Evolutionary conservation across 352 stramenopile genomes (phyloP).

Genomic region (Phytophthora hybrid): DNA sequence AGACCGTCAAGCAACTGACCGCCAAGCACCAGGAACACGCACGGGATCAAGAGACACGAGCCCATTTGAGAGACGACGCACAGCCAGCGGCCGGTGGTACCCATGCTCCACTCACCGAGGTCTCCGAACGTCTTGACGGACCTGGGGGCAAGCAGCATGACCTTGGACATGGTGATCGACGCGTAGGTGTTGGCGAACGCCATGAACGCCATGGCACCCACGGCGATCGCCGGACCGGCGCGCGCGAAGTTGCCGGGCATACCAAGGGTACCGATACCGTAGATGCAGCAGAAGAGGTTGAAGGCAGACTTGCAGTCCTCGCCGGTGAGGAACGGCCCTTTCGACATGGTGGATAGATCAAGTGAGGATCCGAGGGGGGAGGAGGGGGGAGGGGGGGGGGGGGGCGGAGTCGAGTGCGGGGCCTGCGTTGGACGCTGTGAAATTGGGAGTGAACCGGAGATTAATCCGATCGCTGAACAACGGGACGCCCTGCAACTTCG

Average conservation of each 20-base stretch:
- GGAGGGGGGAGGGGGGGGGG: not conserved
- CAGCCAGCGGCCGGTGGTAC: conserved; percentile 56
- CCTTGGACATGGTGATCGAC: conserved; percentile 63
- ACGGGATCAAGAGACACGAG: conserved; percentile 63
- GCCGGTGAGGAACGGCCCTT: conserved; percentile 52
- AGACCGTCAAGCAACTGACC: conserved; percentile 58
- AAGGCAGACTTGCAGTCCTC: conserved; percentile 69
- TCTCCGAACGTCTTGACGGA: conserved; percentile 70
- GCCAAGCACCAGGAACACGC: conserved; percentile 67
- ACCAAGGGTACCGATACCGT: conserved; percentile 73
- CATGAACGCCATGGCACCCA: conserved; percentile 69
- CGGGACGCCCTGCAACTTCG: conserved; percentile 24
- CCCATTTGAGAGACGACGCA: conserved; percentile 65
- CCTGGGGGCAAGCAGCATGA: conserved; percentile 61
- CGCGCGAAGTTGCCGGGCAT: conserved; percentile 78
- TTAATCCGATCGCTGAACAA: conserved; percentile 2
- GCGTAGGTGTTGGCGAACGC: conserved; percentile 74
- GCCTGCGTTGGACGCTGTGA: conserved; percentile 26
- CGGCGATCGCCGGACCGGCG: conserved; percentile 57
- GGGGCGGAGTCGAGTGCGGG: conserved; percentile 1
- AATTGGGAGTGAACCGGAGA: conserved; percentile 30
- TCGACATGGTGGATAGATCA: conserved; percentile 18
- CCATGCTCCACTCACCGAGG: conserved; percentile 67
- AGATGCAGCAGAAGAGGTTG: conserved; percentile 76
- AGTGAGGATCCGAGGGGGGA: conserved; percentile 18